These are phyloP conservation scores for Sphenostylis stenocarpa DNA, from an alignment of 306 rosid species.

Conservation along the genomic window DNA sequence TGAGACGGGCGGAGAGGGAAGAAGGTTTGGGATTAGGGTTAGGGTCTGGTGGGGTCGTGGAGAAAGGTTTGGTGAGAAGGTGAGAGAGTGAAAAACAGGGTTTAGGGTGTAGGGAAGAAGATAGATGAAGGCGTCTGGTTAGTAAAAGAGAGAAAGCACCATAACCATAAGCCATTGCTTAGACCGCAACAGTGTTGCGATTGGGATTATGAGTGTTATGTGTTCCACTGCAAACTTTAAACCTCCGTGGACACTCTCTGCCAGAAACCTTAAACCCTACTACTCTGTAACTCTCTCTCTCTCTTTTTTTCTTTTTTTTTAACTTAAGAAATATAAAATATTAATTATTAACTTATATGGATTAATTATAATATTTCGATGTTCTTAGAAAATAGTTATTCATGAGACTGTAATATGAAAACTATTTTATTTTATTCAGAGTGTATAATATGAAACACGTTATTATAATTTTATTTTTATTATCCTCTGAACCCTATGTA, in stretches of 20 bases:
- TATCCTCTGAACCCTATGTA: no score
- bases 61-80: conserved; percentile 42
- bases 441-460: no score
- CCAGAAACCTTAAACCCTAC: conserved; percentile 49
- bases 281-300: not conserved
- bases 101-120: conserved; percentile 40
- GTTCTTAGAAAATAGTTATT: no score
- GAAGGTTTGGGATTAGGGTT: conserved; percentile 53
- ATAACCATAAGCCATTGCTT: conserved; percentile 55
- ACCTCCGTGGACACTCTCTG: not conserved
- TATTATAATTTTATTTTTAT: no score
- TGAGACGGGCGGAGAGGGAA: conserved; percentile 79
- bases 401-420: no score
- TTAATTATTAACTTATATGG: not conserved
- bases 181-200: not conserved
- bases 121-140: conserved; percentile 53
- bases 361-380: no score
- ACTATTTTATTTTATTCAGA: no score
- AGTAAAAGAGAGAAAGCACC: conserved; percentile 67
- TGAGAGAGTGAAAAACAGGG: conserved; percentile 25
- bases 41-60: conserved; percentile 47
- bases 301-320: no score
- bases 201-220: not conserved
- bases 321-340: not conserved
- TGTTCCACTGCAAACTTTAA: not conserved